Conservation (phyloP, 176 grass and related monocot species). For the Oryza nivara region DNA sequence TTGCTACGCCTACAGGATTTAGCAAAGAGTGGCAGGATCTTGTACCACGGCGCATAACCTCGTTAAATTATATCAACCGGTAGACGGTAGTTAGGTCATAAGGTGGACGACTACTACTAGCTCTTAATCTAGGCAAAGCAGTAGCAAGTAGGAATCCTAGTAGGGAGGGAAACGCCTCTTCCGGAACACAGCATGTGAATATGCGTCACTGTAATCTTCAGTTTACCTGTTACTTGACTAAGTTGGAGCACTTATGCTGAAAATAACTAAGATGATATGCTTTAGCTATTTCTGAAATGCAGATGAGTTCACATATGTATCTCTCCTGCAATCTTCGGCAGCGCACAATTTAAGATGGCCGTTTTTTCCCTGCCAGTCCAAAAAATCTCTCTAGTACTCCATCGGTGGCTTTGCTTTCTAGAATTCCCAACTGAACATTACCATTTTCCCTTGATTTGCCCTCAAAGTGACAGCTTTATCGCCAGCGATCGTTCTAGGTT, state of each 20-base stretch:
- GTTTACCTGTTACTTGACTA: constrained; percentile 9
- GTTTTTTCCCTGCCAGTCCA: neutral
- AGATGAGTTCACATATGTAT: neutral
- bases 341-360: neutral
- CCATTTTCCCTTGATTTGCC: neutral
- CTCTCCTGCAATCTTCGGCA: neutral
- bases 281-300: neutral
- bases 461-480: too few relatives aligned
- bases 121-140: constrained; percentile 35
- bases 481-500: too few relatives aligned
- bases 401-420: neutral
- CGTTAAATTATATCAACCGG: constrained; percentile 35
- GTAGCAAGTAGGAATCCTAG: neutral
- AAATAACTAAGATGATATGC: neutral
- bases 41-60: neutral
- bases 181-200: neutral
- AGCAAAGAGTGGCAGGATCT: neutral
- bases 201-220: constrained; percentile 11
- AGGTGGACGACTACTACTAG: constrained; percentile 45
- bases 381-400: neutral
- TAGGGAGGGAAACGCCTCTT: neutral
- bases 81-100: constrained; percentile 48
- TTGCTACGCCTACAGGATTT: neutral
- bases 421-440: neutral
- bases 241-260: neutral